Evolutionary conservation across 768 basidiomycete genomes (phyloP), one percentile per base, ranked within the genome.

Genomic region (Mycena rosella): DNA sequence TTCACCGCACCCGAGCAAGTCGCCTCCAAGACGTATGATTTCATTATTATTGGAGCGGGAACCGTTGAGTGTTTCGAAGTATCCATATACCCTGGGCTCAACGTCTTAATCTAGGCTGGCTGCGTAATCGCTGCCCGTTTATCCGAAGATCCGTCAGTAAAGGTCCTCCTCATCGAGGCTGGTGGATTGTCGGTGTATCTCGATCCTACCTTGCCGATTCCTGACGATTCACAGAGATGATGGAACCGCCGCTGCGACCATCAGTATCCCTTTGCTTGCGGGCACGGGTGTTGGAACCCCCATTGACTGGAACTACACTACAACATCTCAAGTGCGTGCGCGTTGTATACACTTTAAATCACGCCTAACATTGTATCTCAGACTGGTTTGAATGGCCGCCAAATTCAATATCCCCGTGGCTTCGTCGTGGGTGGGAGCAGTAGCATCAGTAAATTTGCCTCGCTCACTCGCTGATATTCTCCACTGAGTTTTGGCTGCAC

Each of bases 261-360:
- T 68, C 24, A 18, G 15, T 27, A 38, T 22, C n/a, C 66, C 66
- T 1, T 45, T 68, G 5, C 66, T 68, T 11, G 66, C 66, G 11
- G 66, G 60, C 5, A 18, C 29, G 7, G 55, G 52, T 3, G 3
- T 27, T 11, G 60, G 60, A 4, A 68, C 66, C 22, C 13, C 14
- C 8, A 36, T 62, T 17, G 73, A 80, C 49, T 81, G 80, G 80
- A 81, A 81, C 44, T 81, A 73, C 51, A 81, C 80, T 9, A 79
- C 79, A 4, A 73, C 71, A 5, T 73, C 80, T 18, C 81, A 80
- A 75, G 57, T 63, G 55, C 32, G 44, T 14, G 15, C 9, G 15
- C 38, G 15, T 38, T 38, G 7, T 17, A 5, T 34, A 8, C 38
- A 14, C 38, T 3, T 38, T 17, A 10, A 15, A 17, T 38, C 9